Evolutionary conservation across 257 asterid species (phyloP), one percentile per base, ranked within the genome.

Genomic region (Marsdenia floribunda): DNA sequence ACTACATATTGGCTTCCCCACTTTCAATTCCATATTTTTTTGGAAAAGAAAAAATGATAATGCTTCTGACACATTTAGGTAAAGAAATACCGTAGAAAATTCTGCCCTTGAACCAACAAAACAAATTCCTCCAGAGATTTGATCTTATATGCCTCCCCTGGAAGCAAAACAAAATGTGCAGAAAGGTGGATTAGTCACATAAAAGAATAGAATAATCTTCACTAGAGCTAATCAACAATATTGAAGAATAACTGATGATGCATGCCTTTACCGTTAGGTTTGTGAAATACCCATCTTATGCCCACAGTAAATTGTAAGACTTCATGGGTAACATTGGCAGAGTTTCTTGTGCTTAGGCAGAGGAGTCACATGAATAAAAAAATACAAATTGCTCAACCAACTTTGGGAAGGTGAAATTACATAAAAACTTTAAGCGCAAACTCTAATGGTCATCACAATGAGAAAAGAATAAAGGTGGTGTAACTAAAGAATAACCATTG

Each of bases 141-240:
- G 29, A 21, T 66, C 49, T 22, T 19, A 66, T 66, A 66, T 18
- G 52, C 71, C 71, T 18, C 71, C 71, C 33, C 71, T 66, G 71
- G 42, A 38, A 66, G 33, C 52, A 66, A 64, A 58, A 66, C 33
- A 38, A 29, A 66, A 40, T 3, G 22, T 19, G 33, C 18, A 37
- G 5, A 22, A 16, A 38, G 2, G 13, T 66, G 44, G 33, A 26
- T 38, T 38, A 49, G 40, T 66, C 33, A 66, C 33, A 66, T 4
- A 35, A 18, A 19, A 64, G 49, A 35, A 37, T 63, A 64, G 14
- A 58, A 58, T 29, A 58, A 53, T 18, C 21, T 18, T 29, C 70
- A 64, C 29, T 1, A 18, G 0, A 19, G 12, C 11, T 21, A 37
- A 66, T 19, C 26, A 64, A 3, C 26, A 6, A 15, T 18, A 18